Evolutionary conservation across 257 asterid species (phyloP), one percentile per base, ranked within the genome.

Genomic region (Pogostemon cablin): DNA sequence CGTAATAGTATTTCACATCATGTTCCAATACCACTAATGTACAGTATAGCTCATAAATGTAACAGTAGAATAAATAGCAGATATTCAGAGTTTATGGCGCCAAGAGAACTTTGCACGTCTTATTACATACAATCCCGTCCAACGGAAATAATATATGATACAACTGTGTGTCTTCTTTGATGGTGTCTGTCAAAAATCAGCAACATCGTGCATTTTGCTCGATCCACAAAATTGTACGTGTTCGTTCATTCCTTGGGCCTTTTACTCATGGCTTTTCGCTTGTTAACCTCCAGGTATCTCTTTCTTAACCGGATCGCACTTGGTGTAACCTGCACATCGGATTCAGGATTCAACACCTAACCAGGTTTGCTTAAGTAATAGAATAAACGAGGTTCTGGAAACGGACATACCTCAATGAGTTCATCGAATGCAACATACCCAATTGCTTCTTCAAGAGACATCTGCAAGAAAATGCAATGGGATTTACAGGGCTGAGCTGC

Each of bases 391-490:
- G 48, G 48, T 38, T 5, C 35, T 9, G 2, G 3, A 43, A 67
- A 56, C 48, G 44, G 43, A 46, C 54, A 9, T 80, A 89, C 99
- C 99, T 95, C 99, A 67, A 95, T 95, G 57, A 95, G 99, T 81
- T 95, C 99, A 68, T 91, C 96, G 1, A 96, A 80, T 48, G 97
- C 99, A 73, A 95, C 99, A 47, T 91, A 91, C 62, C 98, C 99
- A 69, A 91, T 95, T 50, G 99, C 99, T 83, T 95, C 99, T 79
- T 95, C 99, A 6, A 95, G 95, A 44, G 86, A 80, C 76, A 95
- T 88, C 99, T 95, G 89, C 85, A 76, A 69, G 56, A 78, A 76
- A 71, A 8, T 0, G 1, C 1, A 1, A 25, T 1, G 1, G 32
- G 32, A 25, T 25, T 25, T 25, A 25, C 32, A 25, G 32, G 1